phyloP scores from a whole-genome alignment of 2,329 filamentous ascomycete genomes.

The Colletotrichum filicis region DNA sequence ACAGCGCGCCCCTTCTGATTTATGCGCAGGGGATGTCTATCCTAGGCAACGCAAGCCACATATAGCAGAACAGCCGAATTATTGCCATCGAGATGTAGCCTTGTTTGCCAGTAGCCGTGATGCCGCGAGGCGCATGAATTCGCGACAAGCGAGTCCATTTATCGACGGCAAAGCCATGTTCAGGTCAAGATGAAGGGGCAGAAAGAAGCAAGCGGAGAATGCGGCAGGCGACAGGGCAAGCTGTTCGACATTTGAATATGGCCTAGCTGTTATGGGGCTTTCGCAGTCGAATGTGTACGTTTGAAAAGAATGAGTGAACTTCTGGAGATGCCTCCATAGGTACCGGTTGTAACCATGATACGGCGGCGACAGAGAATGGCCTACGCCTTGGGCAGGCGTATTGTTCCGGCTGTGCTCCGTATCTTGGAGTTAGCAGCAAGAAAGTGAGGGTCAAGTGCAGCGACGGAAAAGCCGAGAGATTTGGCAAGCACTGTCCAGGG shows the following conservation, averaged over 20 bases:
- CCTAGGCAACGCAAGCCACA: not conserved
- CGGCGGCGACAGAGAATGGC: no score
- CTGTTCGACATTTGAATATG: not conserved
- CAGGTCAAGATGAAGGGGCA: not conserved
- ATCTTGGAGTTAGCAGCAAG: no score
- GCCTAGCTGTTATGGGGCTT: not conserved
- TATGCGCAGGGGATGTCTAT: constrained; percentile 18
- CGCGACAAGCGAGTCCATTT: not conserved
- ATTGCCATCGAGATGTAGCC: not conserved
- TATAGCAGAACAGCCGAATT: not conserved
- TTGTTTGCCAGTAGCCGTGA: not conserved
- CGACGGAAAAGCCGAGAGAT: no score
- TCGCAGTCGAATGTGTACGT: not conserved
- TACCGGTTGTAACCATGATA: not conserved
- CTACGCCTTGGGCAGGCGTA: no score
- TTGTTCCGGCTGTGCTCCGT: no score
- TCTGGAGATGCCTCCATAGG: not conserved
- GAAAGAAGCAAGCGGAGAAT: not conserved
- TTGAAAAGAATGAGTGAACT: not conserved
- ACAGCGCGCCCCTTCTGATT: not conserved
- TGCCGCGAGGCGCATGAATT: not conserved
- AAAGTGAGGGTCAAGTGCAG: no score
- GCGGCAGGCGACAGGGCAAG: not conserved
- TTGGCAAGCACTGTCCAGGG: no score
- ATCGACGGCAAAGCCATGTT: not conserved